A percentile compares a stretch with the other conserved stretches of the same genome.
phyloP scores from a whole-genome alignment of 2,329 filamentous ascomycete genomes.

The Lecanicillium sp. region DNA sequence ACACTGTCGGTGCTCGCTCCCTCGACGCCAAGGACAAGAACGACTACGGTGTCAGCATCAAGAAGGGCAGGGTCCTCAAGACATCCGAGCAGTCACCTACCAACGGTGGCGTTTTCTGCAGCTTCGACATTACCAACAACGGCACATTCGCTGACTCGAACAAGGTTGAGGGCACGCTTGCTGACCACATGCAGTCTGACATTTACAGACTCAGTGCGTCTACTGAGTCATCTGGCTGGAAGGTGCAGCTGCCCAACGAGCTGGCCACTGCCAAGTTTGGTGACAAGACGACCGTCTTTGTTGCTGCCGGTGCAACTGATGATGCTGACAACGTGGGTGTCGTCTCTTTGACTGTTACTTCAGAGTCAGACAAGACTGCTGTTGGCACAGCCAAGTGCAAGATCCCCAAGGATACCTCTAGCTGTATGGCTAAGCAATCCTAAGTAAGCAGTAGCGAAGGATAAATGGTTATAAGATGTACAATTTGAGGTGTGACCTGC shows the following conservation, averaged over 20 bases:
- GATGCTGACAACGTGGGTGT: conserved; percentile 25
- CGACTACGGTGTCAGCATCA: conserved; percentile 26
- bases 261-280: conserved; percentile 34
- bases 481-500: no score
- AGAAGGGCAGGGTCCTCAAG: conserved; percentile 22
- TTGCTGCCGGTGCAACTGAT: conserved; percentile 30
- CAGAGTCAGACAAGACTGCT: conserved; percentile 31
- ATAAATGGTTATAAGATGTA: no score
- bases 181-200: conserved; percentile 32
- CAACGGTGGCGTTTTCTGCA: conserved; percentile 30
- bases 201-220: conserved; percentile 37
- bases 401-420: conserved; percentile 11
- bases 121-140: conserved; percentile 38
- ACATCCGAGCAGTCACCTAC: conserved; percentile 17
- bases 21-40: conserved; percentile 23
- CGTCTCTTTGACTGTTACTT: conserved; percentile 34
- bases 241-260: conserved; percentile 31
- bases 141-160: conserved; percentile 24
- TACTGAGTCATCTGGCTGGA: conserved; percentile 37
- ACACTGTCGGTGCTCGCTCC: conserved; percentile 37
- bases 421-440: no score
- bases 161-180: conserved; percentile 22
- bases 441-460: no score
- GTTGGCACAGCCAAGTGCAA: conserved; percentile 21
- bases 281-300: conserved; percentile 24